These are phyloP conservation scores for Geotrichum histeridarum DNA, from an alignment of 1,139 yeast species.

Conservation along the genomic window DNA sequence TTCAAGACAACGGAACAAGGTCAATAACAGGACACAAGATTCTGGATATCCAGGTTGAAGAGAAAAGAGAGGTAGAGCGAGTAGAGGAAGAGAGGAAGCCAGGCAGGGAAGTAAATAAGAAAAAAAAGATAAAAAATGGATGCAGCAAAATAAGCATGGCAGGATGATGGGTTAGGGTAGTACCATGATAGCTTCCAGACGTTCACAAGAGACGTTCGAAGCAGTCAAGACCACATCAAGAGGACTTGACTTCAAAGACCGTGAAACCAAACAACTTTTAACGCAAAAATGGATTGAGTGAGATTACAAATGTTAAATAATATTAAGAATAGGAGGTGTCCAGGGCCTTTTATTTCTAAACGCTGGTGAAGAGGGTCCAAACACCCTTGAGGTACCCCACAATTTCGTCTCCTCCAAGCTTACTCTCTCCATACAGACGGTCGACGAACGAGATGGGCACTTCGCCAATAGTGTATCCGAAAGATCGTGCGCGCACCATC, in stretches of 20 bases:
- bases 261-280: background rate
- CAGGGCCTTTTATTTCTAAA: slow-evolving; percentile 35
- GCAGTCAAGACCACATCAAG: no score
- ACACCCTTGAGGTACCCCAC: slow-evolving; percentile 74
- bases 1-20: background rate
- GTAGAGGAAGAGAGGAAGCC: background rate
- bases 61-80: background rate
- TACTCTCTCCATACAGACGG: slow-evolving; percentile 74
- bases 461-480: slow-evolving; percentile 70
- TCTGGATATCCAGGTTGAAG: background rate
- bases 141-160: no score
- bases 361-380: slow-evolving; percentile 63
- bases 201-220: no score
- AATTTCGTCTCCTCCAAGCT: slow-evolving; percentile 78
- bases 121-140: background rate
- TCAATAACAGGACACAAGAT: background rate
- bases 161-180: background rate
- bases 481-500: slow-evolving; percentile 76
- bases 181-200: no score
- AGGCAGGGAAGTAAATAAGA: background rate
- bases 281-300: background rate
- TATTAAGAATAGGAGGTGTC: background rate
- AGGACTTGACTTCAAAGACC: no score
- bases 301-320: background rate
- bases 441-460: slow-evolving; percentile 79